Conservation (phyloP, 2,329 filamentous ascomycete genomes). For the Talaromyces sp. region DNA sequence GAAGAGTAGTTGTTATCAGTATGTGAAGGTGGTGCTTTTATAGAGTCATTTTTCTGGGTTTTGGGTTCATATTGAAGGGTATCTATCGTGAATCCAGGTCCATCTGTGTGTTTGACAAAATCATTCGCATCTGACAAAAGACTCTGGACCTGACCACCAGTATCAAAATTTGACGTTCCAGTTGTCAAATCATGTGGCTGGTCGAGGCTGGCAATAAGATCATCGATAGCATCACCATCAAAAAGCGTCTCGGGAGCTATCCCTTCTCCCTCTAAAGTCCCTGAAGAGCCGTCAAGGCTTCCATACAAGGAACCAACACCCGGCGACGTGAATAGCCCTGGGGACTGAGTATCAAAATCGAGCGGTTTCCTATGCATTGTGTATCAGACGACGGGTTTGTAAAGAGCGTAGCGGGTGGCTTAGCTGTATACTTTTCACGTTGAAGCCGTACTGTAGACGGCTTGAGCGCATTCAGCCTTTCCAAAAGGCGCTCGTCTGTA, state of each 20-base stretch:
- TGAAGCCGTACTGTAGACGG: conserved; percentile 26
- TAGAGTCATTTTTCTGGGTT: neutral
- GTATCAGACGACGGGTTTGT: neutral
- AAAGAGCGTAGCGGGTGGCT: neutral
- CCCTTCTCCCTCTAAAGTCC: conserved; percentile 2
- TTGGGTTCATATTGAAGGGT: neutral
- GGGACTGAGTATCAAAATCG: neutral
- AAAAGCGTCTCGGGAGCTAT: conserved; percentile 6
- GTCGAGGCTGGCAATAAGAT: conserved; percentile 13
- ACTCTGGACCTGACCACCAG: neutral
- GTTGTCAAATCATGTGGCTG: neutral
- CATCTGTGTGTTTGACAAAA: neutral
- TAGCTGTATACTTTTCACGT: conserved; percentile 17
- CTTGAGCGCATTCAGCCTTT: conserved; percentile 29
- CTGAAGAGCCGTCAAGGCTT: neutral
- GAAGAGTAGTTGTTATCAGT: neutral
- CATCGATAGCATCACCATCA: conserved; percentile 16
- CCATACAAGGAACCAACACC: neutral
- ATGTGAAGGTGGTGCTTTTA: neutral
- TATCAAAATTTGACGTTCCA: neutral
- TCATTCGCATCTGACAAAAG: neutral
- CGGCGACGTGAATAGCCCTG: neutral
- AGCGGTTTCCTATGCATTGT: neutral
- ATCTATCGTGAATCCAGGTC: neutral
- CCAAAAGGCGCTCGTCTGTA: conserved; percentile 23